phyloP scores from a whole-genome alignment of 257 asterid species.

The Lantana camara region DNA sequence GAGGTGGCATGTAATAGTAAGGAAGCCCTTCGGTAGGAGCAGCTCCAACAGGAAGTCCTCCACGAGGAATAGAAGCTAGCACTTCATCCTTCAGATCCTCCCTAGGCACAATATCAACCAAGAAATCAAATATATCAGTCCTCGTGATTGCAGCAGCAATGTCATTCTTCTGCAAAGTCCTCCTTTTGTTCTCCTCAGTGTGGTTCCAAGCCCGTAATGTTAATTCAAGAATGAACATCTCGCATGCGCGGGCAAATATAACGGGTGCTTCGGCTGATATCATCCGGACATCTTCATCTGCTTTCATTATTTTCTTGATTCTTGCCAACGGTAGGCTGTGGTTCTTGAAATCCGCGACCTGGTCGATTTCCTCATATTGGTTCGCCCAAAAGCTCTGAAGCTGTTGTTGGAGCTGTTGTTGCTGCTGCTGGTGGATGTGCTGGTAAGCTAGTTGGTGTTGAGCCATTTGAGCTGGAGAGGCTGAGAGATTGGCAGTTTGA shows the following conservation, averaged over 20 bases:
- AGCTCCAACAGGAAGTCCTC: constrained; percentile 75
- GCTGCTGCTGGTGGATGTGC: constrained; percentile 95
- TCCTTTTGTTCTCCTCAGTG: constrained; percentile 96
- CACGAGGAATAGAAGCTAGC: constrained; percentile 91
- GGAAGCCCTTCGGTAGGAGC: constrained; percentile 84
- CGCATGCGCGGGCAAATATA: constrained; percentile 92
- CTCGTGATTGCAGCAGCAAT: constrained; percentile 97
- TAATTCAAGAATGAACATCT: constrained; percentile 96
- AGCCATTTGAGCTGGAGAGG: constrained; percentile 80
- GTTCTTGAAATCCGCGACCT: constrained; percentile 83
- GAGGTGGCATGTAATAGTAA: constrained; percentile 82
- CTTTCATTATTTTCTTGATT: constrained; percentile 97
- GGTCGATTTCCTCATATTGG: constrained; percentile 79
- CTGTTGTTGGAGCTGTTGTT: constrained; percentile 85
- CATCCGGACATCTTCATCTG: constrained; percentile 94
- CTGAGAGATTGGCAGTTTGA: constrained; percentile 68
- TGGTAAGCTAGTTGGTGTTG: constrained; percentile 96
- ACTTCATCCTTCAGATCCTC: constrained; percentile 95
- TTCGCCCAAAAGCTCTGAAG: constrained; percentile 83
- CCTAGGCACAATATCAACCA: constrained; percentile 95
- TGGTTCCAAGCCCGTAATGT: constrained; percentile 93
- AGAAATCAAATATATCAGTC: constrained; percentile 92
- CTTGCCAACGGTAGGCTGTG: constrained; percentile 95
- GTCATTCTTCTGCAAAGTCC: constrained; percentile 94
- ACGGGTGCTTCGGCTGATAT: constrained; percentile 98